Base-by-base conservation (phyloP, 2,329 filamentous ascomycete species). In the Fusarium sp. region DNA sequence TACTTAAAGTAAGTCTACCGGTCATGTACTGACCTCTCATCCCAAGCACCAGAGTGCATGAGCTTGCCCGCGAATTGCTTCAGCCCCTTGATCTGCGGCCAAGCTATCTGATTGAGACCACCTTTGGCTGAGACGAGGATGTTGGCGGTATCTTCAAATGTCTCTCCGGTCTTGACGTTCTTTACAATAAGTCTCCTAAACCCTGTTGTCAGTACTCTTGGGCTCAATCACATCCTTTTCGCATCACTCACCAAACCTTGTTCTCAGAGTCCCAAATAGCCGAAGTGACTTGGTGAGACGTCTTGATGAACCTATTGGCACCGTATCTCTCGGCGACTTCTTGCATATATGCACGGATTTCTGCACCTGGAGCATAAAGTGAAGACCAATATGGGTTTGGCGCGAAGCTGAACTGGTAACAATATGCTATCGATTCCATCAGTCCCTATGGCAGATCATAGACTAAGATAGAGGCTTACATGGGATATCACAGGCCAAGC, bases 1-100 rank as follows among this genome's bases (percentile, higher is more conserved):
- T 16, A 5, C 1, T 8, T 11, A 8, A 20, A 3, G 12, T 0
- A 35, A 11, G 3, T 8, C n/a, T n/a, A n/a, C n/a, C 1, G 5
- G 20, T 0, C 6, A 15, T 35, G 13, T 22, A 22, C 30, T 35
- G 3, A 51, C 30, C 30, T 35, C 9, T 35, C 48, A 15, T 51
- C 48, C 48, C 48, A 51, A 26, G 48, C 48, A 51, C 48, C 48
- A 24, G 48, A 35, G n/a, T 51, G 30, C n/a, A 51, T 51, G n/a
- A 51, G 48, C 48, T 51, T 51, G 1, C 48, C 48, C 9, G 12
- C 16, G 18, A 51, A 51, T 15, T 51, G 30, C n/a, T 51, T 35
- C 18, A 51, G n/a, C 0, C 48, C 30, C 18, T 51, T 51, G 30
- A 51, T 51, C 48, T 51, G 6, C 9, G 48, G 48, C 48, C 48